Conservation (phyloP, 805 yeast genomes). For the Helenozyma rhizophorensis region DNA sequence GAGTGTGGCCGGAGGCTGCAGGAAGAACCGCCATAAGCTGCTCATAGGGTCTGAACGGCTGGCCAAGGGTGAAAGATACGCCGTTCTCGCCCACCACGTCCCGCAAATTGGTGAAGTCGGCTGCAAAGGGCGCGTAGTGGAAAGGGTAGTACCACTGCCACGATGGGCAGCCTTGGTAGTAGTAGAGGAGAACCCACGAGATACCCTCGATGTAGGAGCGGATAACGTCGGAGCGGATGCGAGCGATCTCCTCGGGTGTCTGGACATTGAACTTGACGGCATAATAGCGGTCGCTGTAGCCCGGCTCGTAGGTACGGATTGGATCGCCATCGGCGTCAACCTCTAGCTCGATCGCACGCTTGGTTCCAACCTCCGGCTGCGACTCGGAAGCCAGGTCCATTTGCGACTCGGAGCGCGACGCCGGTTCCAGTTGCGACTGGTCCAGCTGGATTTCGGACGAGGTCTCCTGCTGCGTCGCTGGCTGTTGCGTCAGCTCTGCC, state of each 20-base stretch:
- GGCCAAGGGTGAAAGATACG: constrained; percentile 59
- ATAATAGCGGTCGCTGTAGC: constrained; percentile 81
- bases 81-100: constrained; percentile 42
- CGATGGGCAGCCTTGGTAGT: constrained; percentile 96
- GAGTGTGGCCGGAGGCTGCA: constrained; percentile 83
- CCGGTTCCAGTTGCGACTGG: too few relatives aligned
- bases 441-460: neutral
- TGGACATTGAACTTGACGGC: constrained; percentile 61
- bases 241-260: constrained; percentile 50
- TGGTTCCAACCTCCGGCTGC: constrained; percentile 1
- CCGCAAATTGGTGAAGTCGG: constrained; percentile 63
- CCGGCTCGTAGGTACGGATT: constrained; percentile 77
- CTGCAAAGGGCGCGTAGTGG: constrained; percentile 97
- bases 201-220: constrained; percentile 85
- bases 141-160: constrained; percentile 98
- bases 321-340: constrained; percentile 26
- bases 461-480: constrained; percentile 11
- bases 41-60: constrained; percentile 86
- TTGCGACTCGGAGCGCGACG: constrained; percentile 25
- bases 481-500: constrained; percentile 21
- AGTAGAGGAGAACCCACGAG: constrained; percentile 92
- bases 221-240: constrained; percentile 56
- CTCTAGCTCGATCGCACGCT: neutral
- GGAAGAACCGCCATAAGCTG: constrained; percentile 95
- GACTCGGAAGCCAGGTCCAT: constrained; percentile 6